Evolutionary conservation across 345 rosid genomes (phyloP).

Genomic region (Populus nigra): DNA sequence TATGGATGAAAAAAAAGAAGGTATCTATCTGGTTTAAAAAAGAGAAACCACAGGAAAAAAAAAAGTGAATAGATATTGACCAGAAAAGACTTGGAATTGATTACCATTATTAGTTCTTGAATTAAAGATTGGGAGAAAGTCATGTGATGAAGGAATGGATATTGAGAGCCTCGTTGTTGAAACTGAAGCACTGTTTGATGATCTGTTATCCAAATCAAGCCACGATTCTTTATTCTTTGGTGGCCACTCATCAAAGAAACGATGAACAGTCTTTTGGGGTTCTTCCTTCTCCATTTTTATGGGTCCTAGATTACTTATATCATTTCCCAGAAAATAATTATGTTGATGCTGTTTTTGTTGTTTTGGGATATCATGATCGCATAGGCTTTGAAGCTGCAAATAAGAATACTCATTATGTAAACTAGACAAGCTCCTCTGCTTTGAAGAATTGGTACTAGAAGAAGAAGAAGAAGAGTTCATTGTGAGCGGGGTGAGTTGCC

Average conservation of each 20-base stretch:
- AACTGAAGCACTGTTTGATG: slow-evolving; percentile 44
- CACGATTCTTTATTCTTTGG: slow-evolving; percentile 54
- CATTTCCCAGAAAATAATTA: slow-evolving; percentile 37
- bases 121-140: slow-evolving; percentile 48
- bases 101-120: slow-evolving; percentile 46
- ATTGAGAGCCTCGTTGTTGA: slow-evolving; percentile 60
- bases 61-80: background rate
- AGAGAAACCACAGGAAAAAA: too few relatives aligned
- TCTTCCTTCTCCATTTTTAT: slow-evolving; percentile 41
- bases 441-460: slow-evolving; percentile 27
- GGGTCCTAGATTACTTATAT: slow-evolving; percentile 34
- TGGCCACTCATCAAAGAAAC: slow-evolving; percentile 91
- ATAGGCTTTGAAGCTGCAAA: slow-evolving; percentile 53
- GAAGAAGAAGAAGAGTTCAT: slow-evolving; percentile 49
- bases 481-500: slow-evolving; percentile 60
- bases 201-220: slow-evolving; percentile 60
- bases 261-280: slow-evolving; percentile 66
- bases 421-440: slow-evolving; percentile 40
- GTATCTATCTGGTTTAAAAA: background rate
- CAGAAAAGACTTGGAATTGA: background rate
- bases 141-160: slow-evolving; percentile 60
- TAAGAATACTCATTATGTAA: slow-evolving; percentile 48
- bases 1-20: background rate
- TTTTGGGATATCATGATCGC: slow-evolving; percentile 21
- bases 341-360: slow-evolving; percentile 38